Percentiles rank a stretch among this genome's conserved stretches.
phyloP scores from a whole-genome alignment of 2,329 filamentous ascomycete species.

The Diaporthe ampelina region DNA sequence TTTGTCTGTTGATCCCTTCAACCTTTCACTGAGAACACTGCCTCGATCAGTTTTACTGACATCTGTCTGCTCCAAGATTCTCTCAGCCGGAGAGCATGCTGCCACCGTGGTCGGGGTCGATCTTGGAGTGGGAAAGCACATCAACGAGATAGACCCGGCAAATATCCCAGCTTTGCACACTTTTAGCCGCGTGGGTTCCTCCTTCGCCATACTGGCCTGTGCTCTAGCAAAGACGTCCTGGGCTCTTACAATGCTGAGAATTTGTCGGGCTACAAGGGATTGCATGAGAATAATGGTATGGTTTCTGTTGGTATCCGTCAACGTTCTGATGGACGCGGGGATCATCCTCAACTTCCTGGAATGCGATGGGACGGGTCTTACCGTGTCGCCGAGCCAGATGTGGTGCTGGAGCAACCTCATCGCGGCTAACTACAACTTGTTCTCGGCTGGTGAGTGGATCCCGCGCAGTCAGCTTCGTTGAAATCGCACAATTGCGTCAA shows the following conservation, averaged over 20 bases:
- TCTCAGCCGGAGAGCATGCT: neutral
- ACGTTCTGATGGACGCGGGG: neutral
- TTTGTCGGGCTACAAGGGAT: neutral
- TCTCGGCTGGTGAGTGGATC: neutral
- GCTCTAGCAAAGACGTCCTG: neutral
- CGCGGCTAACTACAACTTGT: slow-evolving; percentile 12
- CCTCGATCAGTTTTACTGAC: neutral
- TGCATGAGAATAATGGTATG: slow-evolving; percentile 10
- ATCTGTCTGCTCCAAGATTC: neutral
- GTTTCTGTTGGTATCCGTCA: neutral
- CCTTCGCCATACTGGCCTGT: neutral
- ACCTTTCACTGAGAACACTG: neutral
- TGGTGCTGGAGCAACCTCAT: slow-evolving; percentile 1
- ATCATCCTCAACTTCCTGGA: neutral
- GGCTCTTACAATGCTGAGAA: neutral
- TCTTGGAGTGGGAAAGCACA: neutral
- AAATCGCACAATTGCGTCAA: neutral
- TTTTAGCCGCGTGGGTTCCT: neutral
- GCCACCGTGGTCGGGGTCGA: neutral
- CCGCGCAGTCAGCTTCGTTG: neutral
- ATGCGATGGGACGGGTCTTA: neutral
- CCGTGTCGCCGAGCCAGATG: neutral
- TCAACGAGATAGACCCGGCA: neutral
- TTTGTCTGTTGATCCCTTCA: neutral
- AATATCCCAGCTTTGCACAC: neutral